A percentile compares a stretch with the other conserved stretches of the same genome.
Evolutionary conservation across 331 rosid species (phyloP).

Genomic region (Stylosanthes scabra): DNA sequence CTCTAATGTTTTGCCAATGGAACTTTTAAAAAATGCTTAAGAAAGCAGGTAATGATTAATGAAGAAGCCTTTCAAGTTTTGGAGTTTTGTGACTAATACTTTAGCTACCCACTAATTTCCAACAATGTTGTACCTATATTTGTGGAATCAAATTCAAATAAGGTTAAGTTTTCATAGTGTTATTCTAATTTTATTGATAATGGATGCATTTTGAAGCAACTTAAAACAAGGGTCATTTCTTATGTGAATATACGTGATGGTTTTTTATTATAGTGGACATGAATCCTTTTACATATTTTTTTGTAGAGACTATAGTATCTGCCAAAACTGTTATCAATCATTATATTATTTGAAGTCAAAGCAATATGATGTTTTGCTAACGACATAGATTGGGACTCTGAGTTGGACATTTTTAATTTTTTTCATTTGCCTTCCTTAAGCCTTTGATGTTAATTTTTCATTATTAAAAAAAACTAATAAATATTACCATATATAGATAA

Average conservation of each 20-base stretch:
- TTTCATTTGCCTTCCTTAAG: too few species aligned
- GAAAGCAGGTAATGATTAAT: too few species aligned
- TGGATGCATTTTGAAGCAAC: slow-evolving; percentile 51
- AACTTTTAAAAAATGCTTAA: slow-evolving; percentile 30
- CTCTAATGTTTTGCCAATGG: slow-evolving; percentile 25
- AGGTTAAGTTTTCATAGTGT: background rate
- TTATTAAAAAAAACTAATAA: too few species aligned
- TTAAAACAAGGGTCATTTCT: slow-evolving; percentile 37
- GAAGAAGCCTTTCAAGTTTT: slow-evolving; percentile 34
- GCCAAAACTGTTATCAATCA: slow-evolving; percentile 54
- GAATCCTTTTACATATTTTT: slow-evolving; percentile 35
- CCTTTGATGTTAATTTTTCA: too few species aligned
- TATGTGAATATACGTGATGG: slow-evolving; percentile 28
- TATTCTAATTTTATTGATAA: background rate
- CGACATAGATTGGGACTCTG: slow-evolving; percentile 56
- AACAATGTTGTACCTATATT: slow-evolving; percentile 26
- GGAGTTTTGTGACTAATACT: background rate
- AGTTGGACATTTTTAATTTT: slow-evolving; percentile 35
- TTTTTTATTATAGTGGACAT: slow-evolving; percentile 45
- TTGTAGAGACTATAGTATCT: slow-evolving; percentile 34
- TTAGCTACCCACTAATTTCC: too few species aligned
- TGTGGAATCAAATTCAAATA: slow-evolving; percentile 33
- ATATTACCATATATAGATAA: too few species aligned
- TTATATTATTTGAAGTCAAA: slow-evolving; percentile 57
- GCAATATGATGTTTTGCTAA: slow-evolving; percentile 59